Evolutionary conservation across 345 rosid species (phyloP).

Genomic region (Salix suchowensis): DNA sequence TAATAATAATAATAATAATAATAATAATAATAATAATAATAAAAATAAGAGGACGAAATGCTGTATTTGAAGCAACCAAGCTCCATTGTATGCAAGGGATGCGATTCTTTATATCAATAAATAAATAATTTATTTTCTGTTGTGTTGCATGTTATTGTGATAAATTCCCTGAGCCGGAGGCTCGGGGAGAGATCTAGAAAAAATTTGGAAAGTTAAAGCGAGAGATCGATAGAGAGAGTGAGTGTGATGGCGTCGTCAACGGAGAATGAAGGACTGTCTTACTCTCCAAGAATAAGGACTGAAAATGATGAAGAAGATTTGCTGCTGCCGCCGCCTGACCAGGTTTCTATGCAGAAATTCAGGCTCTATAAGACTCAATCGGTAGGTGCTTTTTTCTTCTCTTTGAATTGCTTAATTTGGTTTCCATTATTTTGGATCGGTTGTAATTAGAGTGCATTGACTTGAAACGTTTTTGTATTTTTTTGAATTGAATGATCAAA

Average conservation of each 20-base stretch:
- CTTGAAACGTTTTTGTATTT: not conserved
- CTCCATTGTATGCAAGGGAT: slow-evolving; percentile 44
- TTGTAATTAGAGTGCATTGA: not conserved
- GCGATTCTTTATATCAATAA: slow-evolving; percentile 14
- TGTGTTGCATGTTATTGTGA: slow-evolving; percentile 45
- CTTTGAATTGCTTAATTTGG: not conserved
- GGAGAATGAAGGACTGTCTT: slow-evolving; percentile 7
- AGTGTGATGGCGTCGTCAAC: slow-evolving; percentile 2
- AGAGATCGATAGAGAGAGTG: not conserved
- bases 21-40: not conserved
- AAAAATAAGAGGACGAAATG: slow-evolving; percentile 29
- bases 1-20: not conserved
- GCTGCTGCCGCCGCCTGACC: not conserved
- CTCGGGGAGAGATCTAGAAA: slow-evolving; percentile 42
- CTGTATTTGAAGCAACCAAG: slow-evolving; percentile 76
- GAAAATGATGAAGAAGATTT: not conserved
- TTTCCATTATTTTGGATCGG: not conserved
- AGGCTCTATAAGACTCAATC: slow-evolving; percentile 75
- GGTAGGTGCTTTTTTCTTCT: slow-evolving; percentile 29
- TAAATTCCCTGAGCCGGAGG: slow-evolving; percentile 66
- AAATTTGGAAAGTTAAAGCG: not conserved
- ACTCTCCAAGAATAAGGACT: not conserved
- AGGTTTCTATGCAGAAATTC: slow-evolving; percentile 45
- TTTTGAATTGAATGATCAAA: not conserved
- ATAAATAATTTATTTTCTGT: not conserved